phyloP scores from a whole-genome alignment of 78 protist species.

The slime mould (Dictyostelium discoideum) region DNA sequence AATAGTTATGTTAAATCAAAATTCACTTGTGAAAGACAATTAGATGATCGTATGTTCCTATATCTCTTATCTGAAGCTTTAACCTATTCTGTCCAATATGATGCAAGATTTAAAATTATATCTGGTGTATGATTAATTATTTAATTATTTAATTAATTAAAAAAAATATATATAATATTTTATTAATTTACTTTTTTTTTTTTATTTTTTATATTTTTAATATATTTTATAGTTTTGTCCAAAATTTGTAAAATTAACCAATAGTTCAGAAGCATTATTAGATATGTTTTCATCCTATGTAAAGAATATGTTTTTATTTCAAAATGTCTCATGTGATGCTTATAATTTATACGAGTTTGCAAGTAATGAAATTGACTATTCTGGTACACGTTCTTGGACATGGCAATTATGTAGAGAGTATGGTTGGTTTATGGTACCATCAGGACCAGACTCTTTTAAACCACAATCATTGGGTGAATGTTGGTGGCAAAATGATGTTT shows the following conservation, averaged over 20 bases:
- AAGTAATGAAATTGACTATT: slow-evolving; percentile 12
- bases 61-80: slow-evolving; percentile 54
- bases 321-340: slow-evolving; percentile 41
- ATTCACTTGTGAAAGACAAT: slow-evolving; percentile 20
- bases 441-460: slow-evolving; percentile 35
- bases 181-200: too few species aligned
- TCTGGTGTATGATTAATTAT: neutral
- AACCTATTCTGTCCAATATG: slow-evolving; percentile 59
- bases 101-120: slow-evolving; percentile 31
- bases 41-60: slow-evolving; percentile 62
- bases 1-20: neutral
- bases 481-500: slow-evolving; percentile 74
- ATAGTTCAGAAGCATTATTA: neutral
- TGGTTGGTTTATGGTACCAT: slow-evolving; percentile 61
- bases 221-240: slow-evolving; percentile 25
- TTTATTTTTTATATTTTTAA: neutral
- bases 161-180: neutral
- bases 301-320: slow-evolving; percentile 53
- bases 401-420: slow-evolving; percentile 72
- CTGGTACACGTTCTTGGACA: slow-evolving; percentile 67
- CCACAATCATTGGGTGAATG: slow-evolving; percentile 15
- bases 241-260: slow-evolving; percentile 9
- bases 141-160: neutral
- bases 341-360: slow-evolving; percentile 56
- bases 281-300: slow-evolving; percentile 30